phyloP scores from a whole-genome alignment of 345 rosid species.

The Salix brachista region DNA sequence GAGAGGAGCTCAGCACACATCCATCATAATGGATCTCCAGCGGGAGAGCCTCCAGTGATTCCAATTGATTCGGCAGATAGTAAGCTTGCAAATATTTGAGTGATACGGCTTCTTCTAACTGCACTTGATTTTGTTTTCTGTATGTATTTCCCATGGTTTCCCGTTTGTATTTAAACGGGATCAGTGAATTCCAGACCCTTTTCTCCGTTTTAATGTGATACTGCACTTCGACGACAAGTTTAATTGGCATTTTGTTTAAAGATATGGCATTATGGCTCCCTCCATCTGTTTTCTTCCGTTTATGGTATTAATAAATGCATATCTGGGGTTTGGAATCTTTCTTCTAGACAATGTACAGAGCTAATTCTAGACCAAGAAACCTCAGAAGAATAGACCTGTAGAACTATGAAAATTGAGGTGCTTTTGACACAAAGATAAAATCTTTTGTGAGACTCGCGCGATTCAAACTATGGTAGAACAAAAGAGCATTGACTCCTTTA shows the following conservation, averaged over 20 bases:
- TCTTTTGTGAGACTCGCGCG: too few species aligned
- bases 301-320: too few species aligned
- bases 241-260: background rate
- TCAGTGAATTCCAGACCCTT: background rate
- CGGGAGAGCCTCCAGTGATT: conserved; percentile 16
- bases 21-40: conserved; percentile 13
- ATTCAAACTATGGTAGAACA: too few species aligned
- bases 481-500: too few species aligned
- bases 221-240: background rate
- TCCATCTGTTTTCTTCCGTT: background rate
- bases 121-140: background rate
- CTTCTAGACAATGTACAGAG: background rate
- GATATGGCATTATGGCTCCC: background rate
- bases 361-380: background rate
- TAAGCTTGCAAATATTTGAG: conserved; percentile 5
- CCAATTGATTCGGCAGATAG: conserved; percentile 24
- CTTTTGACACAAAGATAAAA: too few species aligned
- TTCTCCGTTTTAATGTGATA: background rate
- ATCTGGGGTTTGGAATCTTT: background rate
- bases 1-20: conserved; percentile 16
- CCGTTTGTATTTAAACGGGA: too few species aligned
- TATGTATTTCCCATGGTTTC: background rate
- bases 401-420: background rate
- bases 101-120: background rate
- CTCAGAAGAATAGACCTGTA: background rate